These are phyloP conservation scores for Gamarada debralockiae DNA, from an alignment of 495 filamentous ascomycete species.

Conservation along the genomic window DNA sequence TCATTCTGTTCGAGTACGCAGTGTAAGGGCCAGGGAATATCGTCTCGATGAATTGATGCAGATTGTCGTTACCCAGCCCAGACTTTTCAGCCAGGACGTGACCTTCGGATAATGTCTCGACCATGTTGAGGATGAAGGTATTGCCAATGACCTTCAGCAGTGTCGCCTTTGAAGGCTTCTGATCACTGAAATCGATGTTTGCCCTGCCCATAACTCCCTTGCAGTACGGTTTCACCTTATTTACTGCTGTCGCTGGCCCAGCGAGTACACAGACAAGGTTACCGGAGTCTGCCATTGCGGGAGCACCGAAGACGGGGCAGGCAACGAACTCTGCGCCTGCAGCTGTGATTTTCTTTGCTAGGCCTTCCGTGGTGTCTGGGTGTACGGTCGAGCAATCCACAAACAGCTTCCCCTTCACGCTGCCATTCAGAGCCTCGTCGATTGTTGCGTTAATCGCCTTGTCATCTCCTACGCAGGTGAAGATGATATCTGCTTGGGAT, in stretches of 20 bases:
- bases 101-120: conserved; percentile 73
- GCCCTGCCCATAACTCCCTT: conserved; percentile 72
- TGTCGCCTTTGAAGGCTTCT: conserved; percentile 53
- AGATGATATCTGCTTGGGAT: conserved; percentile 68
- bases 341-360: conserved; percentile 49
- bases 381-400: conserved; percentile 88
- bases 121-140: conserved; percentile 79
- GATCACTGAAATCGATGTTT: conserved; percentile 65
- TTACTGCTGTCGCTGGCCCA: conserved; percentile 56
- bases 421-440: conserved; percentile 44
- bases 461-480: conserved; percentile 82
- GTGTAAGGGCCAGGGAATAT: conserved; percentile 56
- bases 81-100: conserved; percentile 76
- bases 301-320: conserved; percentile 80
- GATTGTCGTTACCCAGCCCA: conserved; percentile 64
- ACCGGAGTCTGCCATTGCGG: conserved; percentile 72
- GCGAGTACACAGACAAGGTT: conserved; percentile 74
- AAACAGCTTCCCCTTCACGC: conserved; percentile 66
- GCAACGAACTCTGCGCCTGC: conserved; percentile 70
- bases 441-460: conserved; percentile 58
- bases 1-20: conserved; percentile 72
- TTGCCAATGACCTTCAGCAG: conserved; percentile 83
- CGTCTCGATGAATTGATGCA: conserved; percentile 63
- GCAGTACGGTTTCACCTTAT: conserved; percentile 66
- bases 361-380: conserved; percentile 69